These are phyloP conservation scores for Fusarium buxicola DNA, from an alignment of 2,329 filamentous ascomycete genomes.

Conservation along the genomic window DNA sequence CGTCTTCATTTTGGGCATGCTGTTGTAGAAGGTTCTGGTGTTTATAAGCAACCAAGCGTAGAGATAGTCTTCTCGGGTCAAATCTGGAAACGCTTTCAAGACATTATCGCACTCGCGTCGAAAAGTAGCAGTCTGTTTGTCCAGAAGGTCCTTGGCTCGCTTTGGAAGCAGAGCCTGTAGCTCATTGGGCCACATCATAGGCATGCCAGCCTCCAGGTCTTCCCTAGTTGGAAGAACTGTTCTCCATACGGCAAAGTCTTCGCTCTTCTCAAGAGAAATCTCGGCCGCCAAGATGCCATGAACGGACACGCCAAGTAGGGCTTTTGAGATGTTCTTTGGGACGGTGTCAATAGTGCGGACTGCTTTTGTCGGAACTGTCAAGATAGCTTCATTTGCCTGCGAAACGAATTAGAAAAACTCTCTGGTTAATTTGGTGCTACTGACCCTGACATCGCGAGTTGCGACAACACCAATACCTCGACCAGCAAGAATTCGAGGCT, in stretches of 20 bases:
- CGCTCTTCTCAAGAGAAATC: slow-evolving; percentile 65
- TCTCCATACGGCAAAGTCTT: slow-evolving; percentile 68
- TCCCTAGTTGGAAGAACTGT: slow-evolving; percentile 72
- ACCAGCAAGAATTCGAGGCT: slow-evolving; percentile 73
- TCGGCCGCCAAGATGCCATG: slow-evolving; percentile 80
- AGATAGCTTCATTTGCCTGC: slow-evolving; percentile 64
- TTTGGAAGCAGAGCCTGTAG: slow-evolving; percentile 61
- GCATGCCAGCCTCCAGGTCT: slow-evolving; percentile 63
- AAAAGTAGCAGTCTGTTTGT: slow-evolving; percentile 62
- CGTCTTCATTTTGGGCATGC: slow-evolving; percentile 57
- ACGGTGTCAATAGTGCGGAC: slow-evolving; percentile 74
- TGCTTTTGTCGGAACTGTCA: slow-evolving; percentile 72
- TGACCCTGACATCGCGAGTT: slow-evolving; percentile 72
- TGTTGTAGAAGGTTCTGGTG: slow-evolving; percentile 72
- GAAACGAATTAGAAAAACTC: slow-evolving; percentile 1
- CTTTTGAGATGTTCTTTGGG: slow-evolving; percentile 63
- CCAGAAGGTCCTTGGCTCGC: slow-evolving; percentile 58
- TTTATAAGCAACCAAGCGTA: slow-evolving; percentile 71
- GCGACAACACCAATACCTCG: slow-evolving; percentile 84
- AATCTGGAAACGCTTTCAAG: slow-evolving; percentile 44
- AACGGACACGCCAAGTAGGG: slow-evolving; percentile 68
- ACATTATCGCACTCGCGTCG: slow-evolving; percentile 55
- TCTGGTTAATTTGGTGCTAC: neutral
- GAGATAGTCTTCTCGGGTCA: slow-evolving; percentile 58
- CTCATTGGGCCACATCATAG: slow-evolving; percentile 59